Evolutionary conservation across 768 basidiomycete genomes (phyloP), one percentile per base, ranked within the genome.

Genomic region (Lentinula guzmanii): DNA sequence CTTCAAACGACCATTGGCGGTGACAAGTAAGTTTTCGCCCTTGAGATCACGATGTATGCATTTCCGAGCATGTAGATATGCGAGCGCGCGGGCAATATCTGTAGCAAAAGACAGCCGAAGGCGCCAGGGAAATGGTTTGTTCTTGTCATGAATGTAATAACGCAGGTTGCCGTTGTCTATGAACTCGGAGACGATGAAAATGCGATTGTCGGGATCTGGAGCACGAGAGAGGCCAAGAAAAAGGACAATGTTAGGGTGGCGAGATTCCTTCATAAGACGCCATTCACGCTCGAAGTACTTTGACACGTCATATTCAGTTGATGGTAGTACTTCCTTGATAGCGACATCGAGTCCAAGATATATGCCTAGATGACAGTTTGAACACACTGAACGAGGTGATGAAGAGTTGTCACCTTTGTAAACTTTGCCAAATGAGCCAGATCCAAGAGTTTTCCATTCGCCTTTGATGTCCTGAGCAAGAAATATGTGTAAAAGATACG

Each of bases 221-320:
- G 90, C 90, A 35, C 86, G 85, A 37, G 87, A 92, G 63, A 95
- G 84, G 28, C 96, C 96, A 52, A 98, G 85, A 76, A 94, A 96
- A 56, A 94, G 85, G 42, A 95, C 94, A 64, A 97, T 91, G 69
- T 95, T 94, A 8, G 93, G 91, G 74, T 94, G 95, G 58, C 94
- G 81, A 45, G 90, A 89, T 77, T 94, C 91, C 81, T 94, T 93
- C 94, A 98, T 97, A 34, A 98, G 84, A 34, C 92, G 83, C 93
- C 95, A 97, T 80, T 99, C 96, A n/a, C 96, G 84, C 69, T 96
- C 93, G 72, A 98, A 96, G 77, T 99, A 98, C 75, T 99, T 99
- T 67, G 88, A 83, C 39, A 97, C 94, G 67, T 97, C 93, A 74
- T 98, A 98, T 61, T 91, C 92, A 5, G 76, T 89, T 21, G 91